phyloP scores from a whole-genome alignment of 225 moss, liverwort and hornwort genomes.

The Straminergon stramineum region DNA sequence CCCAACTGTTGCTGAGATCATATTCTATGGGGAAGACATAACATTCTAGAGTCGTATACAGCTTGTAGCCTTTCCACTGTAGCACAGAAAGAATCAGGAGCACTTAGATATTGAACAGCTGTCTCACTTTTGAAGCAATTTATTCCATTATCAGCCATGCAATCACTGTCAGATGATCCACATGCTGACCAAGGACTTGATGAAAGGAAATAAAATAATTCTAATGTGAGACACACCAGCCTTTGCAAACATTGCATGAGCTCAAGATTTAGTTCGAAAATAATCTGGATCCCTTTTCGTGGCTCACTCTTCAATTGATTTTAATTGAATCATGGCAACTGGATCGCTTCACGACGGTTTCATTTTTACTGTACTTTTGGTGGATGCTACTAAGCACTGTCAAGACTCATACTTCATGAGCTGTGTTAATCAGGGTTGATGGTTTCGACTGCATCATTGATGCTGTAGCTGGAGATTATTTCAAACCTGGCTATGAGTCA shows the following conservation, averaged over 20 bases:
- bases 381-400: neutral
- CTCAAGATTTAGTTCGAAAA: neutral
- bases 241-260: neutral
- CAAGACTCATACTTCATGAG: neutral
- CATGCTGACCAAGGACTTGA: neutral
- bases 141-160: neutral
- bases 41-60: neutral
- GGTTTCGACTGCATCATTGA: conserved; percentile 43
- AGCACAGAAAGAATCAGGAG: neutral
- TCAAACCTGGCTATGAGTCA: conserved; percentile 38
- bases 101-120: neutral
- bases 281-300: neutral
- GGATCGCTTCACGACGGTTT: neutral
- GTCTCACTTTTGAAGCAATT: neutral
- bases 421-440: conserved; percentile 9
- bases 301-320: neutral
- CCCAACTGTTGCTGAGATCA: neutral
- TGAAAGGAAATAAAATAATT: neutral
- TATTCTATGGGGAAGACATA: neutral
- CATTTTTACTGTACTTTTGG: neutral
- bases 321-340: neutral
- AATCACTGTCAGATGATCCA: neutral
- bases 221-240: neutral
- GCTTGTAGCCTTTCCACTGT: neutral
- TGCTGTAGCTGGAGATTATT: conserved; percentile 40